Evolutionary conservation across 495 filamentous ascomycete species (phyloP).

Genomic region (Bacidia rubella): DNA sequence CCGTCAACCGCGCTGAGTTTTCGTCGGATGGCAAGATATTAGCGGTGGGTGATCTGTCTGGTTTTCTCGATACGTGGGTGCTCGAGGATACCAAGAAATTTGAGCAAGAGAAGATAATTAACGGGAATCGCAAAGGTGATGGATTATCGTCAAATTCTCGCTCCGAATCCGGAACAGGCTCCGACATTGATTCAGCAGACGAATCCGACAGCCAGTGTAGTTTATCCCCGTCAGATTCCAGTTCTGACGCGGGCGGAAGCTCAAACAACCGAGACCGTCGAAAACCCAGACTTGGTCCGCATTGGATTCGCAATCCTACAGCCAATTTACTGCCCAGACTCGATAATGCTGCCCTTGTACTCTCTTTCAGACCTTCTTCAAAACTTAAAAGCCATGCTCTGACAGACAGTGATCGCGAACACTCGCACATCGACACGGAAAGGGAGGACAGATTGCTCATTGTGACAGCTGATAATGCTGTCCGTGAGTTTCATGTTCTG

Average conservation of each 20-base stretch:
- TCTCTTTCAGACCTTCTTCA: slow-evolving; percentile 60
- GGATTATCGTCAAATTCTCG: slow-evolving; percentile 24
- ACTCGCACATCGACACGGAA: slow-evolving; percentile 27
- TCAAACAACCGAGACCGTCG: not conserved
- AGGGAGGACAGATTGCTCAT: slow-evolving; percentile 53
- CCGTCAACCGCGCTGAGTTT: slow-evolving; percentile 61
- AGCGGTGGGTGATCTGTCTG: slow-evolving; percentile 65
- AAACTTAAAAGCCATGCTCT: slow-evolving; percentile 22
- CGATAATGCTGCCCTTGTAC: slow-evolving; percentile 47
- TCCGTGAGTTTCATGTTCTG: slow-evolving; percentile 64
- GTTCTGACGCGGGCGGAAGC: not conserved
- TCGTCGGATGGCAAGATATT: slow-evolving; percentile 69
- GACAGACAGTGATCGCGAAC: slow-evolving; percentile 34
- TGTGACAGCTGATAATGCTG: slow-evolving; percentile 59
- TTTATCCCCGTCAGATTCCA: slow-evolving; percentile 15
- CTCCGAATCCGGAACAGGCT: slow-evolving; percentile 39
- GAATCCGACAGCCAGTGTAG: slow-evolving; percentile 21
- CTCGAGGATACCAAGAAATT: slow-evolving; percentile 42
- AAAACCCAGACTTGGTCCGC: slow-evolving; percentile 27
- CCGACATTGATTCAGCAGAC: no score
- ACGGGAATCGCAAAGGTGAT: slow-evolving; percentile 14
- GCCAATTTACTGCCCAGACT: slow-evolving; percentile 67
- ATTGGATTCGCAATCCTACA: slow-evolving; percentile 54
- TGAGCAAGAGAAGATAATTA: slow-evolving; percentile 5
- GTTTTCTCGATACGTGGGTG: slow-evolving; percentile 77